A percentile compares a stretch with the other conserved stretches of the same genome.
These are phyloP conservation scores for Datura wrightii DNA, from an alignment of 257 asterid genomes.

Conservation along the genomic window DNA sequence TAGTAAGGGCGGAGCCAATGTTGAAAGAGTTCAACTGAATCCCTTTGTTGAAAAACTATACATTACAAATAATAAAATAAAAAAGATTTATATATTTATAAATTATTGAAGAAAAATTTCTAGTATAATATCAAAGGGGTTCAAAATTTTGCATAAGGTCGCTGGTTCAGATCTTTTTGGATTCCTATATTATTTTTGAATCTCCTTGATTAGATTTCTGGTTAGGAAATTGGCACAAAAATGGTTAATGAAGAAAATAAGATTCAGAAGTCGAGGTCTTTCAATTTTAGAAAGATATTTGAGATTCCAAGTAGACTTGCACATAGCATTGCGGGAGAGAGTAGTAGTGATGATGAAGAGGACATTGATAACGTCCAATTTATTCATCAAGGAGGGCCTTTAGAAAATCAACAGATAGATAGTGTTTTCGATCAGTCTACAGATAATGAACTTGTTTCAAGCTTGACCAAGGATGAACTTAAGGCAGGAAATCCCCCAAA, in stretches of 20 bases:
- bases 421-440: not conserved
- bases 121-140: not conserved
- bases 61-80: not conserved
- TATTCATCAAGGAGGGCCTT: slow-evolving; percentile 38
- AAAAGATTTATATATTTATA: not conserved
- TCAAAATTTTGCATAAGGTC: not conserved
- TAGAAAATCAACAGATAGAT: slow-evolving; percentile 36
- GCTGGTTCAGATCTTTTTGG: not conserved
- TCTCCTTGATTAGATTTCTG: not conserved
- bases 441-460: slow-evolving; percentile 35
- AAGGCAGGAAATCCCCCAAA: slow-evolving; percentile 36
- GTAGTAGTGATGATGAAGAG: slow-evolving; percentile 41
- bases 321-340: slow-evolving; percentile 42
- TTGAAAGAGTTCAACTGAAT: not conserved
- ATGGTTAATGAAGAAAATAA: slow-evolving; percentile 47
- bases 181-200: not conserved
- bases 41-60: not conserved
- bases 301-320: slow-evolving; percentile 47
- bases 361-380: slow-evolving; percentile 18
- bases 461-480: slow-evolving; percentile 30
- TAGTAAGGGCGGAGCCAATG: not conserved
- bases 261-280: slow-evolving; percentile 53
- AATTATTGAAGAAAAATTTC: not conserved
- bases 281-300: slow-evolving; percentile 54
- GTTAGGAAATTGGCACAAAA: slow-evolving; percentile 1